Evolutionary conservation across 768 basidiomycete species (phyloP).

Genomic region (Dentipellis sp.): DNA sequence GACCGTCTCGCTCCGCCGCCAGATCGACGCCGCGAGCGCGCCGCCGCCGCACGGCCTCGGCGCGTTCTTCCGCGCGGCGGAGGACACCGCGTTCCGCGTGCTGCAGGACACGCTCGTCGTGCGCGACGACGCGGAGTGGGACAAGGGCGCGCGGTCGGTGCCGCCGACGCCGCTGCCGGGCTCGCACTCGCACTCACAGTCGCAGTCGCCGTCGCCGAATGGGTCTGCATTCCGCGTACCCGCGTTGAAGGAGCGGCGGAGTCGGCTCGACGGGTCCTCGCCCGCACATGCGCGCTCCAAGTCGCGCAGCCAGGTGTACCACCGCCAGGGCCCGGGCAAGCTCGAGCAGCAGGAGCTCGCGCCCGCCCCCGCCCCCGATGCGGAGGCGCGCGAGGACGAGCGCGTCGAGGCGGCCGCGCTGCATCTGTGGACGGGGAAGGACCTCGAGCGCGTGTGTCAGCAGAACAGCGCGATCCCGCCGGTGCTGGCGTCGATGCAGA

Average conservation of each 20-base stretch:
- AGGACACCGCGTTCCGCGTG: conserved; percentile 71
- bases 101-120: conserved; percentile 78
- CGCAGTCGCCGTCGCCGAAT: conserved; percentile 20
- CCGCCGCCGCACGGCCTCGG: conserved; percentile 20
- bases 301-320: conserved; percentile 63
- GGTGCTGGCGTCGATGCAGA: conserved; percentile 58
- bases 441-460: conserved; percentile 74
- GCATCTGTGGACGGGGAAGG: conserved; percentile 68
- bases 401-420: conserved; percentile 29
- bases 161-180: conserved; percentile 18
- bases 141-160: background rate
- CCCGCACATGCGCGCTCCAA: conserved; percentile 47
- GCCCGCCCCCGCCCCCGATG: conserved; percentile 2
- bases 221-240: conserved; percentile 12
- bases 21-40: conserved; percentile 44
- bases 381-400: conserved; percentile 16
- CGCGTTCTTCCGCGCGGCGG: conserved; percentile 55
- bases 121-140: conserved; percentile 10
- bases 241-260: conserved; percentile 17
- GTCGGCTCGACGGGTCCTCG: conserved; percentile 7
- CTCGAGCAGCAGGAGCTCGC: conserved; percentile 47
- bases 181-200: conserved; percentile 17
- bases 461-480: conserved; percentile 84
- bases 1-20: conserved; percentile 56
- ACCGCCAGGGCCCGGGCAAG: conserved; percentile 52